Evolutionary conservation across 352 stramenopile genomes (phyloP).

Genomic region (Globisporangium apiculatum): DNA sequence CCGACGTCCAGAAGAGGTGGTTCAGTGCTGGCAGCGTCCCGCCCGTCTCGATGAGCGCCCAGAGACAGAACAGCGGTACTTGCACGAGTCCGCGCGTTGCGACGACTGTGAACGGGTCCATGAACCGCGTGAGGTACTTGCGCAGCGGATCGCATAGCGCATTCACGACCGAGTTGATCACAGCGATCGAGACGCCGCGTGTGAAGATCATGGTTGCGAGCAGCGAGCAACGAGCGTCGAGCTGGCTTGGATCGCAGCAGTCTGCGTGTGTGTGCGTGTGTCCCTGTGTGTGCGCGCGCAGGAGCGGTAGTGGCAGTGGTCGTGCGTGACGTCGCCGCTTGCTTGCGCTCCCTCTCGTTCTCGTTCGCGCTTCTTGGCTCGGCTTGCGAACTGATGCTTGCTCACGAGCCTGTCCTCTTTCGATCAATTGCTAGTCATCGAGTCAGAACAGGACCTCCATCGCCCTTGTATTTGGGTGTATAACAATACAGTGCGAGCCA

Average conservation of each 20-base stretch:
- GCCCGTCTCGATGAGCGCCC: conserved; percentile 50
- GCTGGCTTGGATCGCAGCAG: no score
- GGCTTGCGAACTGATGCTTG: not conserved
- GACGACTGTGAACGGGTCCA: conserved; percentile 78
- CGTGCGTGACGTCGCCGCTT: not conserved
- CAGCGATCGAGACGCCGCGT: conserved; percentile 62
- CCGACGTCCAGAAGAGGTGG: conserved; percentile 74
- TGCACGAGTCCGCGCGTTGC: conserved; percentile 62
- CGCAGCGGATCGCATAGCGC: conserved; percentile 73
- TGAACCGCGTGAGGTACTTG: conserved; percentile 81
- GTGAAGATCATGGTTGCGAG: conserved; percentile 41
- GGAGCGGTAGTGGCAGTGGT: not conserved
- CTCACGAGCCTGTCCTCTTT: not conserved
- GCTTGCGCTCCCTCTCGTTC: not conserved
- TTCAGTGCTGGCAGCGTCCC: conserved; percentile 55
- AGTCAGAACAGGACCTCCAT: not conserved
- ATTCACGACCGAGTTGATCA: conserved; percentile 77
- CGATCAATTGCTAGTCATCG: not conserved
- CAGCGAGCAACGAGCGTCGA: not conserved
- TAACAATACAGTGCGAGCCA: not conserved
- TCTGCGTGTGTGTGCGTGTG: not conserved
- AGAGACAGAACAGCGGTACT: conserved; percentile 60
- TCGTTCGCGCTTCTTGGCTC: not conserved
- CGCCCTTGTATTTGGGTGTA: no score
- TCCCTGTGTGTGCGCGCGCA: not conserved